Percentiles rank a stretch among this genome's conserved stretches.
Conservation (phyloP, 2,329 filamentous ascomycete species). For the Stemphylium beticola region DNA sequence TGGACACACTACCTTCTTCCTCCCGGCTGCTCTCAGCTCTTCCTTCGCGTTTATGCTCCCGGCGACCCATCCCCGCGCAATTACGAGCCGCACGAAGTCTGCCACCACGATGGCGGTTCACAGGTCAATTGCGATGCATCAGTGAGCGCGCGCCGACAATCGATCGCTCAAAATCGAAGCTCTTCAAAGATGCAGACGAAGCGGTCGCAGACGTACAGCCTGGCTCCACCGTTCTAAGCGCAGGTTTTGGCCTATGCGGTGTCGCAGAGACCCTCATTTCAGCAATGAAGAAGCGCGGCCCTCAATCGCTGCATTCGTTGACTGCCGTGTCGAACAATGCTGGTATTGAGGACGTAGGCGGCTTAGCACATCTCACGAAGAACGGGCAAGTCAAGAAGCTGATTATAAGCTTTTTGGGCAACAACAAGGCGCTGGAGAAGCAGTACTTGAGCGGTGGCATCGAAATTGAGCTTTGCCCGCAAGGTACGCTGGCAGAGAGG, state of each 20-base stretch:
- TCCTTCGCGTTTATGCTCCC: constrained; percentile 36
- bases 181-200: constrained; percentile 46
- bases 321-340: constrained; percentile 85
- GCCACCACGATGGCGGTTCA: constrained; percentile 30
- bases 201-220: constrained; percentile 47
- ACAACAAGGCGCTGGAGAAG: constrained; percentile 77
- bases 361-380: constrained; percentile 71
- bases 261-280: constrained; percentile 49
- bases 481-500: constrained; percentile 75
- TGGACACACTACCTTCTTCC: constrained; percentile 38
- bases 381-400: constrained; percentile 74
- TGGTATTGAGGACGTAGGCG: constrained; percentile 68
- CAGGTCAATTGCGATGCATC: constrained; percentile 31
- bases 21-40: constrained; percentile 39
- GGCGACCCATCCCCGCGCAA: constrained; percentile 36
- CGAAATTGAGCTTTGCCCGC: constrained; percentile 77
- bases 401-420: constrained; percentile 77
- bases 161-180: constrained; percentile 46
- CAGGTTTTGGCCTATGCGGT: constrained; percentile 49
- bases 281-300: constrained; percentile 42
- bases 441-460: constrained; percentile 76
- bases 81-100: constrained; percentile 27
- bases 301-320: constrained; percentile 52
- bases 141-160: constrained; percentile 38
- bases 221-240: constrained; percentile 47